Conservation (phyloP, 495 filamentous ascomycete species). For the Halenospora varia region DNA sequence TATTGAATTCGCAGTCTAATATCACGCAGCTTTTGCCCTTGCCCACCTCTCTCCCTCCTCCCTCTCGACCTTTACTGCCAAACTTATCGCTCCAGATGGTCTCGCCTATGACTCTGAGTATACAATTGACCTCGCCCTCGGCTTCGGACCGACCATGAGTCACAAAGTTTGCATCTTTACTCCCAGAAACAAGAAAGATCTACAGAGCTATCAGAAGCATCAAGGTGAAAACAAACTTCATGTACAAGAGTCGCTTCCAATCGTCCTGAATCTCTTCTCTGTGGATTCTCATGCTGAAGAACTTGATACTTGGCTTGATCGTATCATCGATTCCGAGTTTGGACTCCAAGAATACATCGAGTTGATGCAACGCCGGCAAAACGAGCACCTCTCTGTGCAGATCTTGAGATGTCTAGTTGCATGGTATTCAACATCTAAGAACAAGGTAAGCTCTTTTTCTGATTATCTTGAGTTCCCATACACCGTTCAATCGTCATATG, state of each 20-base stretch:
- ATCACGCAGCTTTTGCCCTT: not conserved
- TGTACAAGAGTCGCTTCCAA: slow-evolving; percentile 1
- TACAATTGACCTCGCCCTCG: not conserved
- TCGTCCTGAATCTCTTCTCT: not conserved
- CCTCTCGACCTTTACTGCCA: not conserved
- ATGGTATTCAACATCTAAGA: not conserved
- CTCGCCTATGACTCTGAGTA: not conserved
- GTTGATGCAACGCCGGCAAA: not conserved
- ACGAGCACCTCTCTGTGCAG: not conserved
- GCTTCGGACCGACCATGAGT: not conserved
- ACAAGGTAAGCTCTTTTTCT: not conserved
- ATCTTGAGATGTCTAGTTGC: not conserved
- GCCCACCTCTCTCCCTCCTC: not conserved
- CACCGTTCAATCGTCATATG: not conserved
- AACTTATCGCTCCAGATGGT: not conserved
- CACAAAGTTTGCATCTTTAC: not conserved
- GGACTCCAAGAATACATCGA: not conserved
- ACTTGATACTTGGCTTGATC: slow-evolving; percentile 4
- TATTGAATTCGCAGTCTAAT: not conserved
- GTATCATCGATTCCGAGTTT: not conserved
- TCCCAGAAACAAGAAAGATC: not conserved
- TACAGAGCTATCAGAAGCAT: not conserved
- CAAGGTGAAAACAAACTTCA: not conserved
- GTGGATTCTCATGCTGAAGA: not conserved
- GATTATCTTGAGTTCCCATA: not conserved